Evolutionary conservation across 2,329 filamentous ascomycete genomes (phyloP).

Genomic region (Fusarium gaditjirri): DNA sequence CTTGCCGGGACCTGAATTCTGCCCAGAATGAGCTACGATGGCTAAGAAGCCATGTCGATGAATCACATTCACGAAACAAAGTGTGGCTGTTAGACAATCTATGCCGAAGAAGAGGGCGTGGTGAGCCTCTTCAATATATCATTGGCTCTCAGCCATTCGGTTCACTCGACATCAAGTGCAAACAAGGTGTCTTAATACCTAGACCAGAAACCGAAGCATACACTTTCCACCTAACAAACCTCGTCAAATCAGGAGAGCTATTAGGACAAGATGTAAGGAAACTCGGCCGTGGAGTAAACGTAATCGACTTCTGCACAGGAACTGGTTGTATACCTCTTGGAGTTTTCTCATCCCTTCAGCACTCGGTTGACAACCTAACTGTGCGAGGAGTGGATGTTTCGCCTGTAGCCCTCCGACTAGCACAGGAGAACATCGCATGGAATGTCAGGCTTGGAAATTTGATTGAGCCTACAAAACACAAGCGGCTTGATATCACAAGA

Average conservation of each 20-base stretch:
- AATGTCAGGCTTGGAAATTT: slow-evolving; percentile 54
- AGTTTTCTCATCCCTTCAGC: slow-evolving; percentile 70
- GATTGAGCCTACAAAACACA: slow-evolving; percentile 12
- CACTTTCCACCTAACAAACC: slow-evolving; percentile 63
- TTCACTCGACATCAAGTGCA: slow-evolving; percentile 79
- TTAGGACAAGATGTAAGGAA: slow-evolving; percentile 14
- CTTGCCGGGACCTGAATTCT: slow-evolving; percentile 70
- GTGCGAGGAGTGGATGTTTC: slow-evolving; percentile 83
- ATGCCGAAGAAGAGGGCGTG: slow-evolving; percentile 63
- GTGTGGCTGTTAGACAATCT: slow-evolving; percentile 51
- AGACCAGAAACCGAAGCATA: slow-evolving; percentile 81
- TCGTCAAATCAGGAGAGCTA: slow-evolving; percentile 49
- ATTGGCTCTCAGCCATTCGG: slow-evolving; percentile 91
- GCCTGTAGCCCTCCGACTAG: slow-evolving; percentile 69
- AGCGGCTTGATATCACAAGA: slow-evolving; percentile 56
- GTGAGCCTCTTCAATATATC: slow-evolving; percentile 88
- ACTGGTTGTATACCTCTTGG: slow-evolving; percentile 90
- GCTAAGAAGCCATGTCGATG: slow-evolving; percentile 70
- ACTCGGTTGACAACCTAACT: slow-evolving; percentile 54
- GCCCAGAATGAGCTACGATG: slow-evolving; percentile 78
- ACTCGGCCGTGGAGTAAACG: slow-evolving; percentile 55
- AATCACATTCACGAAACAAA: slow-evolving; percentile 26
- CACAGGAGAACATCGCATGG: slow-evolving; percentile 69
- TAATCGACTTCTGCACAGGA: slow-evolving; percentile 91
- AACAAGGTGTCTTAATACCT: slow-evolving; percentile 84